Percentiles rank a stretch among this genome's conserved stretches.
Evolutionary conservation across 2,329 filamentous ascomycete species (phyloP).

Genomic region (Microcyclosporella mali): DNA sequence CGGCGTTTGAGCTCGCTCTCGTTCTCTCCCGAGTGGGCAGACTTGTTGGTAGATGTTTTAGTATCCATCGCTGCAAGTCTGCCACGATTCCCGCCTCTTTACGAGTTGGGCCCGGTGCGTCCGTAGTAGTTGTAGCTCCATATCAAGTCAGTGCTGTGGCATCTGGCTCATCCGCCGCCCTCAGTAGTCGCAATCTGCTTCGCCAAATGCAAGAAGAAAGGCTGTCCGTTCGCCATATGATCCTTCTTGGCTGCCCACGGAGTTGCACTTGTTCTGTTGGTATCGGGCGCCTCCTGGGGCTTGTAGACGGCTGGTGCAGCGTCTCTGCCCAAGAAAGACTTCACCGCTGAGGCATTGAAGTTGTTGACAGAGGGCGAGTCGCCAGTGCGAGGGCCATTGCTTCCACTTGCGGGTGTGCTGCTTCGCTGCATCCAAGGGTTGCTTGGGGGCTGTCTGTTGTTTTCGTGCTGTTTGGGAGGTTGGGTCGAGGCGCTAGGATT

Average conservation of each 20-base stretch:
- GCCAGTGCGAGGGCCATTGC: slow-evolving; percentile 15
- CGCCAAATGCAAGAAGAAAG: slow-evolving; percentile 42
- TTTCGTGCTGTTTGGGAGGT: slow-evolving; percentile 14
- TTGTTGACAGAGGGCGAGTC: slow-evolving; percentile 24
- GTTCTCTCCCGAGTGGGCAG: no score
- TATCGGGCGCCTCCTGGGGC: slow-evolving; percentile 4
- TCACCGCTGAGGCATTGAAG: slow-evolving; percentile 42
- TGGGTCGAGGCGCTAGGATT: slow-evolving; percentile 14
- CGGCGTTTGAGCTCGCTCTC: no score
- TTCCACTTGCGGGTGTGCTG: slow-evolving; percentile 5
- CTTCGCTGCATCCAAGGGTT: slow-evolving; percentile 23
- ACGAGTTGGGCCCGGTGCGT: no score
- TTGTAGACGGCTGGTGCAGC: slow-evolving; percentile 25
- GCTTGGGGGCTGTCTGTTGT: slow-evolving; percentile 10
- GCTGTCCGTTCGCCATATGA: slow-evolving; percentile 40
- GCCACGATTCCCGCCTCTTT: no score
- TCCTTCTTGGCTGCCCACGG: slow-evolving; percentile 37
- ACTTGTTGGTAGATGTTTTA: no score
- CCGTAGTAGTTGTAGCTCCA: no score
- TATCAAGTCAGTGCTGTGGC: no score
- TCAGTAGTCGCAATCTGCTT: slow-evolving; percentile 40
- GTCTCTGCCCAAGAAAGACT: slow-evolving; percentile 38
- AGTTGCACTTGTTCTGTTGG: slow-evolving; percentile 24
- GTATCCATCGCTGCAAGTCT: no score
- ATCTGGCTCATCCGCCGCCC: slow-evolving; percentile 14